Percentiles rank a stretch among this genome's conserved stretches.
Conservation (phyloP, 768 basidiomycete species). For the Galerina sulciceps region DNA sequence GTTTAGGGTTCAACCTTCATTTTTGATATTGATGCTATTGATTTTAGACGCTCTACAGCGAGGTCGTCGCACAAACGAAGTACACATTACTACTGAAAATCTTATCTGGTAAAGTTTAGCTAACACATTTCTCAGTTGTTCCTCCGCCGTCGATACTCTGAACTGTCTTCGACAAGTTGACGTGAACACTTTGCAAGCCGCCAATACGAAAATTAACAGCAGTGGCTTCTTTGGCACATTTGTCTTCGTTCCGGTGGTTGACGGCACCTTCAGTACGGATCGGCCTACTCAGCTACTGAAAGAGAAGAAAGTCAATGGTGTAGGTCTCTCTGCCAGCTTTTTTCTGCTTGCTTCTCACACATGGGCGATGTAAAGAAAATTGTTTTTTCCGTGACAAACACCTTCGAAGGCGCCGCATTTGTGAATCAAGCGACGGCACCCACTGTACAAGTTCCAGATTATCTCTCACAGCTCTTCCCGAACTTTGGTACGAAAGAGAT, state of each 20-base stretch:
- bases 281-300: slow-evolving; percentile 41
- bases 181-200: slow-evolving; percentile 31
- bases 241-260: slow-evolving; percentile 48
- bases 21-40: not conserved
- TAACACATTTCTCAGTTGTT: slow-evolving; percentile 33
- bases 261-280: slow-evolving; percentile 48
- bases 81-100: not conserved
- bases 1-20: not conserved
- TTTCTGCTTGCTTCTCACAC: not conserved
- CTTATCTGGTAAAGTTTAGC: not conserved
- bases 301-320: slow-evolving; percentile 24
- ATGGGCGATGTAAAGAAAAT: slow-evolving; percentile 24
- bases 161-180: slow-evolving; percentile 43
- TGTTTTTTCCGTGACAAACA: slow-evolving; percentile 44
- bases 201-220: slow-evolving; percentile 34
- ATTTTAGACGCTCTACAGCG: slow-evolving; percentile 11
- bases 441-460: slow-evolving; percentile 32
- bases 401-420: slow-evolving; percentile 40
- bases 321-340: not conserved
- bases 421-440: slow-evolving; percentile 35
- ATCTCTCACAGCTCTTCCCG: slow-evolving; percentile 45
- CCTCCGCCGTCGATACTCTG: slow-evolving; percentile 33
- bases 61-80: slow-evolving; percentile 9
- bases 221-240: slow-evolving; percentile 44
- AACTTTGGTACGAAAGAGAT: slow-evolving; percentile 33